Base-by-base conservation (phyloP, 1,284 basidiomycete species). In the Rugosomyces carneus region DNA sequence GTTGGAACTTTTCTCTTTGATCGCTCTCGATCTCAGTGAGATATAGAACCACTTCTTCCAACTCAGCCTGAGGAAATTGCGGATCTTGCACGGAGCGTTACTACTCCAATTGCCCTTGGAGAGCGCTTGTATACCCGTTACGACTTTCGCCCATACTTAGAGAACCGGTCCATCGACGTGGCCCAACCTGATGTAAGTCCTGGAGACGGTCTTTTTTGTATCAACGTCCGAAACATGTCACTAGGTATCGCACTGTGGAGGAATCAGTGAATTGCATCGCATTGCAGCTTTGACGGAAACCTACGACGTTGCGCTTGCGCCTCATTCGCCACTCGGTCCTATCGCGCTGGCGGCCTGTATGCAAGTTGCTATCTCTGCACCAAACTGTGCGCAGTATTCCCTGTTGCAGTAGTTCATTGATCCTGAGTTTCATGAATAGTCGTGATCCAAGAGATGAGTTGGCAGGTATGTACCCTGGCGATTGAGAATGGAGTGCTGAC, bases 301-400 rank as follows among this genome's bases (percentile, higher is more conserved):
- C 6, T 82, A 82, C 54, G 81, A 83, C 51, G 75, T 82, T 53
- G 78, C 73, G 6, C 59, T 82, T 32, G 80, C 80, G 0, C 78
- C 80, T 1, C 79, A 82, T 55, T 81, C 77, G 56, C 79, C 80
- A 0, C 56, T 83, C 1, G 81, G 84, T 0, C 86, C 85, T 0
- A 77, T 89, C 24, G 84, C 85, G 0, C 73, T 89, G 35, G 86
- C 84, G 3, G 85, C 85, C 5, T 81, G 76, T 54, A 72, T 81
- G 48, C 79, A 80, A 48, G 73, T 82, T 1, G 79, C 72, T 9
- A 61, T 75, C 19, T 61, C 72, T 10, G 65, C 72, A 20, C 76
- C 76, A 0, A 81, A 80, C 50, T 81, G 77, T 78, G 48, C 55
- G 73, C 60, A 11, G 10, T n/a, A 15, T 1, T 19, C 32, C 8